Conservation (phyloP, 257 asterid species). For the Parsonsia alboflavescens region DNA sequence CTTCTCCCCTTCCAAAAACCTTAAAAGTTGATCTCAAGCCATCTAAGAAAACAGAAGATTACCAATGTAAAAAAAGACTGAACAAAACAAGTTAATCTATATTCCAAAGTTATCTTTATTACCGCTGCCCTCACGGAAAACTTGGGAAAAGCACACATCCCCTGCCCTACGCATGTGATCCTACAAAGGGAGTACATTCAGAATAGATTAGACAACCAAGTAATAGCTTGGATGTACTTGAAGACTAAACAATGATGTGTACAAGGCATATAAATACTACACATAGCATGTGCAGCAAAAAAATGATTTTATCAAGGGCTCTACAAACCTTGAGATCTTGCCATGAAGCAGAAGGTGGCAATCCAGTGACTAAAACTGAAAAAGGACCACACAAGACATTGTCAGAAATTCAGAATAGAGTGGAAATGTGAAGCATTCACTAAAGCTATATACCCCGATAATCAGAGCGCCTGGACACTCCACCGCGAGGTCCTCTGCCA, state of each 20-base stretch:
- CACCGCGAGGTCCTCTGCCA: slow-evolving; percentile 88
- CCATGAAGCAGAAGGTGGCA: slow-evolving; percentile 99
- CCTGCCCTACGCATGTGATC: slow-evolving; percentile 99
- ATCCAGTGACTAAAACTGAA: slow-evolving; percentile 73
- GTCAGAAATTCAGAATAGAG: not conserved
- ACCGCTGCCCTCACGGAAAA: slow-evolving; percentile 93
- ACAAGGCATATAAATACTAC: not conserved
- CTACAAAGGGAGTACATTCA: slow-evolving; percentile 26
- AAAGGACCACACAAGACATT: slow-evolving; percentile 16
- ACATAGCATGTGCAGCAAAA: not conserved
- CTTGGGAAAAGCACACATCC: slow-evolving; percentile 98
- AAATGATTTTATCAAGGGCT: not conserved
- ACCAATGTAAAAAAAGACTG: not conserved
- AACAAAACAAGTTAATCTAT: not conserved
- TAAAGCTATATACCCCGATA: slow-evolving; percentile 51
- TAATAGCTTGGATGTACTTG: not conserved
- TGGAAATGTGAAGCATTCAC: not conserved
- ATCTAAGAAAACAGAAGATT: not conserved
- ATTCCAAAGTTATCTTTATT: slow-evolving; percentile 5
- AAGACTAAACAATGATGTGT: not conserved
- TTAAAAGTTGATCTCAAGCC: not conserved
- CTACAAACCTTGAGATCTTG: slow-evolving; percentile 87
- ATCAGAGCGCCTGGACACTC: slow-evolving; percentile 90
- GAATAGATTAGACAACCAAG: not conserved
- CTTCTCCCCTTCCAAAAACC: not conserved